A percentile compares a stretch with the other conserved stretches of the same genome.
Conservation (phyloP, 805 yeast species). For the Nakazawaea molendinolei region DNA sequence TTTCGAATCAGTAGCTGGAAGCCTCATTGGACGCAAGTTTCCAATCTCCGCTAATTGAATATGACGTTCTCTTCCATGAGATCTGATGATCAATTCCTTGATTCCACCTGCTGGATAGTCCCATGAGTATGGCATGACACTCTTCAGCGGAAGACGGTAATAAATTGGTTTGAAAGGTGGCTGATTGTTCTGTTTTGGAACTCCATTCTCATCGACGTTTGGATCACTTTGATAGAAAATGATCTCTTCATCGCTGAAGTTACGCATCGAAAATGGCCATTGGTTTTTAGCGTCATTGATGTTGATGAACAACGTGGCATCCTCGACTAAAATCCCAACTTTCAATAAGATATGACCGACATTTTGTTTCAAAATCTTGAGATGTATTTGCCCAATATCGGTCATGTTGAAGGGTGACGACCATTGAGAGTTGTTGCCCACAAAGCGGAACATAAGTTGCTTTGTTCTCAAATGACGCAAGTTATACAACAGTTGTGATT, state of each 20-base stretch:
- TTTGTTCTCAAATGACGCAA: slow-evolving; percentile 51
- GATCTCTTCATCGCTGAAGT: slow-evolving; percentile 84
- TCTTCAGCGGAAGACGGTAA: slow-evolving; percentile 77
- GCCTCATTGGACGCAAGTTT: slow-evolving; percentile 74
- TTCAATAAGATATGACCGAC: slow-evolving; percentile 65
- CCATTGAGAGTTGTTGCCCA: slow-evolving; percentile 59
- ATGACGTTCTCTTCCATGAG: slow-evolving; percentile 67
- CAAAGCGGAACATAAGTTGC: slow-evolving; percentile 53
- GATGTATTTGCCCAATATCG: slow-evolving; percentile 75
- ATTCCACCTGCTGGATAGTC: slow-evolving; percentile 89
- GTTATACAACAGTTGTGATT: slow-evolving; percentile 54
- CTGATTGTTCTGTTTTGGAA: slow-evolving; percentile 39
- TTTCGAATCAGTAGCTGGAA: slow-evolving; percentile 42
- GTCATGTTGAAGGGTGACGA: slow-evolving; percentile 82
- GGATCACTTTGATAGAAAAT: slow-evolving; percentile 85
- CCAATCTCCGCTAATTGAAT: slow-evolving; percentile 93
- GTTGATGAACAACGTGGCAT: slow-evolving; percentile 74
- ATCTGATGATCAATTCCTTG: slow-evolving; percentile 70
- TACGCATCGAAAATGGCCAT: slow-evolving; percentile 93
- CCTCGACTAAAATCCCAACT: slow-evolving; percentile 70
- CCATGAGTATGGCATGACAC: slow-evolving; percentile 98
- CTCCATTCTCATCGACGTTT: slow-evolving; percentile 51
- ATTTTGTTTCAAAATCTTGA: slow-evolving; percentile 61
- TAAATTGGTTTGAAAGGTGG: slow-evolving; percentile 67
- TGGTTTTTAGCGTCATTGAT: slow-evolving; percentile 62